phyloP scores from a whole-genome alignment of 805 yeast genomes.

The Cyberlindnera saturnus region DNA sequence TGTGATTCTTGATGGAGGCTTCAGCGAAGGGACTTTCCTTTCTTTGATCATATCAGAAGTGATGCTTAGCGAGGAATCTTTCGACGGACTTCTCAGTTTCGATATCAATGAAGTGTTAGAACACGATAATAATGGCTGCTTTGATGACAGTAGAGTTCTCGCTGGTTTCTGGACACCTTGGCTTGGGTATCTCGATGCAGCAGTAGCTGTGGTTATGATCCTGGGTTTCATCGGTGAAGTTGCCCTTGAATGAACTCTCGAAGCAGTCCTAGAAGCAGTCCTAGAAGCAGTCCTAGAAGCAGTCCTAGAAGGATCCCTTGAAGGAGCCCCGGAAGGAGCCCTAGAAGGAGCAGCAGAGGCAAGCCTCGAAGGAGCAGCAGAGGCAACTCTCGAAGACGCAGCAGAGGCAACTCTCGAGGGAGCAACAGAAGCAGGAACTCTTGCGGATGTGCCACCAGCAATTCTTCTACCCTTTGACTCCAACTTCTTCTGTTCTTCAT shows the following conservation, averaged over 20 bases:
- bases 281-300: slow-evolving; percentile 17
- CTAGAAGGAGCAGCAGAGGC: slow-evolving; percentile 17
- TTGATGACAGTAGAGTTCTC: slow-evolving; percentile 9
- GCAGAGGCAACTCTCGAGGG: slow-evolving; percentile 17
- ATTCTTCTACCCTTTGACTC: slow-evolving; percentile 19
- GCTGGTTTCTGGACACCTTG: slow-evolving; percentile 19
- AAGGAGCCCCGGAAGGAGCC: slow-evolving; percentile 16
- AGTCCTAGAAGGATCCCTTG: slow-evolving; percentile 16
- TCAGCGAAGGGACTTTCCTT: slow-evolving; percentile 5
- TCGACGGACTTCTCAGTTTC: slow-evolving; percentile 10
- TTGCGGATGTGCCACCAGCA: slow-evolving; percentile 8
- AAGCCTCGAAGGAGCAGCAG: slow-evolving; percentile 14
- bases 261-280: slow-evolving; percentile 6
- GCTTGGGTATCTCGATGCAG: slow-evolving; percentile 7
- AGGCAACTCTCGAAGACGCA: too few species aligned
- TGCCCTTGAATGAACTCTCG: slow-evolving; percentile 6
- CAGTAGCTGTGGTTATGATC: not conserved
- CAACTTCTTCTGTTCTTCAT: slow-evolving; percentile 19
- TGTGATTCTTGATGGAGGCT: slow-evolving; percentile 9
- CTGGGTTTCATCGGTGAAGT: slow-evolving; percentile 15
- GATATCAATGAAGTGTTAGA: slow-evolving; percentile 14
- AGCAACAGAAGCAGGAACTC: slow-evolving; percentile 11
- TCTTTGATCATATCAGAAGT: slow-evolving; percentile 7
- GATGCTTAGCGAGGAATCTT: slow-evolving; percentile 6
- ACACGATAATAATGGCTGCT: slow-evolving; percentile 8